phyloP scores from a whole-genome alignment of 352 stramenopile genomes.

The Pythium graminicola region DNA sequence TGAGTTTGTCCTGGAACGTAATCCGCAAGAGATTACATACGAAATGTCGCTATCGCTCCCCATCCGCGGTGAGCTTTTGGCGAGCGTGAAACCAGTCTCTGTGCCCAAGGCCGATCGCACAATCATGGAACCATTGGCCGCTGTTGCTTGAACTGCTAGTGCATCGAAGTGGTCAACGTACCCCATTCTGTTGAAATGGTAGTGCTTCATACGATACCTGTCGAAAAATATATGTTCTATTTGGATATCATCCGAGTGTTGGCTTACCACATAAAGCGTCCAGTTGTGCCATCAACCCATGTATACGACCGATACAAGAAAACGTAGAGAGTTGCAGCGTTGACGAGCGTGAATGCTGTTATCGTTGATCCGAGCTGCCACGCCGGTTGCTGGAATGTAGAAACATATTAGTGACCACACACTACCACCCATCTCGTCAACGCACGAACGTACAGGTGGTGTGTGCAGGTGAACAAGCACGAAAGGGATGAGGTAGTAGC shows the following conservation, averaged over 20 bases:
- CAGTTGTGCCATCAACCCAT: conserved; percentile 73
- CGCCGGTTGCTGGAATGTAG: conserved; percentile 45
- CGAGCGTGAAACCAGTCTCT: background rate
- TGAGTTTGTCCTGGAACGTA: conserved; percentile 34
- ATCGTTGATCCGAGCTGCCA: conserved; percentile 35
- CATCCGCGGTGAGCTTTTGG: conserved; percentile 29
- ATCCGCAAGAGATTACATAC: conserved; percentile 41
- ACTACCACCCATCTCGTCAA: too few species aligned
- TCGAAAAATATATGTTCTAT: background rate
- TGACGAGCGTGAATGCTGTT: conserved; percentile 47
- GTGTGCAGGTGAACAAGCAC: conserved; percentile 75
- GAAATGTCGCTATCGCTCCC: conserved; percentile 38
- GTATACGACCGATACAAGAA: conserved; percentile 64
- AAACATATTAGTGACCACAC: background rate
- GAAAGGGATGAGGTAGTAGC: conserved; percentile 80
- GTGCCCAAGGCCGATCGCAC: background rate
- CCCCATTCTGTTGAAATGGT: too few species aligned
- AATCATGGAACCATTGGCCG: background rate
- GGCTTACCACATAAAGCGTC: conserved; percentile 82
- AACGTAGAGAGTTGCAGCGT: conserved; percentile 60
- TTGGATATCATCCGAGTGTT: background rate
- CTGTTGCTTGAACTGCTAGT: background rate
- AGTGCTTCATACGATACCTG: too few species aligned
- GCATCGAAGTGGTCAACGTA: too few species aligned
- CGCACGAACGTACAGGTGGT: conserved; percentile 42